Conservation (phyloP, 768 basidiomycete genomes). For the Solioccasus polychromus region DNA sequence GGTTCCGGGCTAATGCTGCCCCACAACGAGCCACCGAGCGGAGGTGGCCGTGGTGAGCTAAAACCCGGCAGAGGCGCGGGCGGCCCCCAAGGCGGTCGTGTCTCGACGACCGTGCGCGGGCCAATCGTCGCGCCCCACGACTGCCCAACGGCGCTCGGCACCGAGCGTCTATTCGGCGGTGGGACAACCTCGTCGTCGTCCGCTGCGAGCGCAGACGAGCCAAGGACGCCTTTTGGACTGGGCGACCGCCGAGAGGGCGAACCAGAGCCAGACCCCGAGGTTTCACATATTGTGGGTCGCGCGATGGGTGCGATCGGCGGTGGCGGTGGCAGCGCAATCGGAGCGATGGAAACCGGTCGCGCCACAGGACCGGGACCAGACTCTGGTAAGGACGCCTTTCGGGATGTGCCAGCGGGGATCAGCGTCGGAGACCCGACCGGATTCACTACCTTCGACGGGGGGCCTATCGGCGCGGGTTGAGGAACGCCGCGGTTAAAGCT, state of each 20-base stretch:
- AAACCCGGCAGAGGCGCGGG: constrained; percentile 36
- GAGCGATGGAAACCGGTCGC: constrained; percentile 35
- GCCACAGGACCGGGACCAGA: constrained; percentile 59
- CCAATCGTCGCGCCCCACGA: constrained; percentile 47
- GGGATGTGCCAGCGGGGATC: constrained; percentile 47
- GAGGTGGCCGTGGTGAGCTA: constrained; percentile 33
- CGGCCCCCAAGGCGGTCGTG: constrained; percentile 47
- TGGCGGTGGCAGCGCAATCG: constrained; percentile 43
- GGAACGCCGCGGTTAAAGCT: constrained; percentile 41
- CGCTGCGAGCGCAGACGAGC: constrained; percentile 73
- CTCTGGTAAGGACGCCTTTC: constrained; percentile 44
- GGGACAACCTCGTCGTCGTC: constrained; percentile 80
- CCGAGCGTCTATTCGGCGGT: constrained; percentile 43
- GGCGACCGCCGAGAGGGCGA: constrained; percentile 53
- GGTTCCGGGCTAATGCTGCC: constrained; percentile 37
- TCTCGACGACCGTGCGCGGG: constrained; percentile 41
- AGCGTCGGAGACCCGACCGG: constrained; percentile 36
- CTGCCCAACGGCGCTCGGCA: constrained; percentile 41
- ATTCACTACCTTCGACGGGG: constrained; percentile 41
- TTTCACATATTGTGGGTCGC: constrained; percentile 35
- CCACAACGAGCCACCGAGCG: constrained; percentile 40
- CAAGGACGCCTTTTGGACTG: constrained; percentile 64
- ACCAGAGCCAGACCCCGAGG: constrained; percentile 54
- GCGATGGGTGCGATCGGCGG: constrained; percentile 74
- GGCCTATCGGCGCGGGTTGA: constrained; percentile 53